phyloP scores from a whole-genome alignment of 495 filamentous ascomycete species.

The Neurospora sp. region DNA sequence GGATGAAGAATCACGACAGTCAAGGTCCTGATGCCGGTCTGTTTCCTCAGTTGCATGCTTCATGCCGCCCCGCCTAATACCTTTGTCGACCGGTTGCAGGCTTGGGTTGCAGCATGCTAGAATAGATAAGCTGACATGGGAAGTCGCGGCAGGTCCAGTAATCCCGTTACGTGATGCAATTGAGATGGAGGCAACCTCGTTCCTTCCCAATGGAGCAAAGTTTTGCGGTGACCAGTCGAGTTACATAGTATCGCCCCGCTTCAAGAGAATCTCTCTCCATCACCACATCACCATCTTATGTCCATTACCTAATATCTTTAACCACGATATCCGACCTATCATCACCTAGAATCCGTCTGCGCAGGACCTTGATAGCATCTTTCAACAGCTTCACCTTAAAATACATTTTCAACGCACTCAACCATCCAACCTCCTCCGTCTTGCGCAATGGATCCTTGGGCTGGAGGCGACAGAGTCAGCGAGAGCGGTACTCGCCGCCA shows the following conservation, averaged over 20 bases:
- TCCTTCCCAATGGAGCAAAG: background rate
- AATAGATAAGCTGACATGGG: background rate
- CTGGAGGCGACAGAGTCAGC: background rate
- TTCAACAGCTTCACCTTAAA: background rate
- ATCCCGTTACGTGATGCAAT: background rate
- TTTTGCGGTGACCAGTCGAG: background rate
- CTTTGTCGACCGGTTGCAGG: no score
- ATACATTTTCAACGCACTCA: background rate
- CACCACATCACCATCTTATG: background rate
- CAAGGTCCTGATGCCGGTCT: no score
- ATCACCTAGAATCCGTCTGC: background rate
- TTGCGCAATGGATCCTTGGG: background rate
- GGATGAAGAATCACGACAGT: no score
- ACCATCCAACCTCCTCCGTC: background rate
- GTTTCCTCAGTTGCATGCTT: no score
- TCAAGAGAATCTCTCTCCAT: background rate
- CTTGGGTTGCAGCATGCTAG: no score
- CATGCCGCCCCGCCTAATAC: no score
- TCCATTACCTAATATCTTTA: background rate
- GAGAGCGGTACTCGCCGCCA: background rate
- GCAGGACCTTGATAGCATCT: background rate
- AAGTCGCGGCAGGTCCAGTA: background rate
- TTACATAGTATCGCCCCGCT: background rate
- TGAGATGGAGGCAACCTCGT: background rate
- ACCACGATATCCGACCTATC: background rate